A percentile compares a stretch with the other conserved stretches of the same genome.
These are phyloP conservation scores for Parathielavia hyrcaniae DNA, from an alignment of 495 filamentous ascomycete genomes.

Conservation along the genomic window DNA sequence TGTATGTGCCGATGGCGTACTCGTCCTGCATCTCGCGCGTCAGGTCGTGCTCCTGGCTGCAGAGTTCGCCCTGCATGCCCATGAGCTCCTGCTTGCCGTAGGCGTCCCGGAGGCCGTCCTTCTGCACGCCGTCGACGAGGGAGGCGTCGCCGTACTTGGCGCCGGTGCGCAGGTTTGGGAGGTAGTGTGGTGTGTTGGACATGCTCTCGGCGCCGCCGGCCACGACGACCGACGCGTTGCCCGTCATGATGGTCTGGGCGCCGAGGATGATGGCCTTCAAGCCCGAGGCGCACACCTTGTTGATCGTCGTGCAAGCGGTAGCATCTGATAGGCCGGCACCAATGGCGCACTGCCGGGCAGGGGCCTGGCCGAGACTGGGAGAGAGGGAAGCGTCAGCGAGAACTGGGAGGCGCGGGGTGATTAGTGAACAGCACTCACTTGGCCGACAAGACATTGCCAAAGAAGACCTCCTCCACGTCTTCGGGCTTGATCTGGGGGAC, in stretches of 20 bases:
- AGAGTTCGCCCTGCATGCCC: slow-evolving; percentile 89
- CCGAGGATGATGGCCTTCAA: slow-evolving; percentile 92
- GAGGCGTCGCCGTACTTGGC: slow-evolving; percentile 84
- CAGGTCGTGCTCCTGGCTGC: slow-evolving; percentile 75
- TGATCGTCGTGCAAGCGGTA: slow-evolving; percentile 84
- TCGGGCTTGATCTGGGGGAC: slow-evolving; percentile 77
- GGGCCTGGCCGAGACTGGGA: slow-evolving; percentile 89
- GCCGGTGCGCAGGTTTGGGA: slow-evolving; percentile 72
- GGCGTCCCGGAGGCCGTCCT: slow-evolving; percentile 87
- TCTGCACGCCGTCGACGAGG: slow-evolving; percentile 82
- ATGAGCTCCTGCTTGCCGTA: slow-evolving; percentile 88
- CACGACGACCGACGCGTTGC: slow-evolving; percentile 81
- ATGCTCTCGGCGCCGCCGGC: slow-evolving; percentile 95
- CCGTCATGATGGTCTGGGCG: slow-evolving; percentile 93
- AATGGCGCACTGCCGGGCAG: slow-evolving; percentile 88
- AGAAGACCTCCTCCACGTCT: slow-evolving; percentile 94
- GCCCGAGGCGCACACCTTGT: slow-evolving; percentile 96
- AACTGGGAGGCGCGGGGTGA: neutral
- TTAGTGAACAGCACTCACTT: slow-evolving; percentile 59
- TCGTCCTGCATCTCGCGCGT: slow-evolving; percentile 79
- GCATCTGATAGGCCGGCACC: slow-evolving; percentile 71
- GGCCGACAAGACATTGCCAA: slow-evolving; percentile 94
- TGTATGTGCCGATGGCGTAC: slow-evolving; percentile 87
- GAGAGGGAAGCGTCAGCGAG: slow-evolving; percentile 10
- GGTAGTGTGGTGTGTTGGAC: slow-evolving; percentile 96